phyloP scores from a whole-genome alignment of 306 rosid genomes.

The Cicer chorassanicum region DNA sequence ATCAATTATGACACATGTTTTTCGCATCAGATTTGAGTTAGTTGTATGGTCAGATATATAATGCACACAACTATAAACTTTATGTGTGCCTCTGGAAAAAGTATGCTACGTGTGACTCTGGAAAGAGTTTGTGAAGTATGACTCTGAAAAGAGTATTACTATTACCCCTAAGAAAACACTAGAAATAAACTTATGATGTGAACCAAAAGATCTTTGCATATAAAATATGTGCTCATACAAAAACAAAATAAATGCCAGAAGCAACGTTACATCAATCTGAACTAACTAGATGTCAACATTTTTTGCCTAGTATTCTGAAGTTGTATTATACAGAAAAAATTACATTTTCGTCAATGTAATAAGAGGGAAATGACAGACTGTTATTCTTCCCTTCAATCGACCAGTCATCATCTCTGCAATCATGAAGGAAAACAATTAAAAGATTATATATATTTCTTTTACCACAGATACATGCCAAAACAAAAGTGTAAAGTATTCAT shows the following conservation, averaged over 20 bases:
- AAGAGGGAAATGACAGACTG: constrained; percentile 87
- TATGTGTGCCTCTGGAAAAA: not conserved
- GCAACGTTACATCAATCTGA: constrained; percentile 37
- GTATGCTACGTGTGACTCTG: constrained; percentile 6
- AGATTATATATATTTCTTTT: constrained; percentile 36
- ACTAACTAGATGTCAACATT: constrained; percentile 26
- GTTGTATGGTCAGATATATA: constrained; percentile 1
- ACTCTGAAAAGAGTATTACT: constrained; percentile 23
- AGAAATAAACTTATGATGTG: constrained; percentile 26
- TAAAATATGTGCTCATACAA: not conserved
- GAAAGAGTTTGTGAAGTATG: constrained; percentile 2
- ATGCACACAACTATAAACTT: constrained; percentile 3
- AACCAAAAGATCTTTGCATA: constrained; percentile 29
- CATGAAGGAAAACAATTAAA: constrained; percentile 45
- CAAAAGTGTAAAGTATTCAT: constrained; percentile 28
- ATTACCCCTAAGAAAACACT: constrained; percentile 26
- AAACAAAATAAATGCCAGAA: constrained; percentile 37
- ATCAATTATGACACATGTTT: constrained; percentile 16
- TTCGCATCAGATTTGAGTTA: constrained; percentile 20
- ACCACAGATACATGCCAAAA: constrained; percentile 32
- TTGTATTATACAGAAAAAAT: constrained; percentile 47
- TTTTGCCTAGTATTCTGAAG: constrained; percentile 39
- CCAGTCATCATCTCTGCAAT: constrained; percentile 95
- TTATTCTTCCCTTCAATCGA: constrained; percentile 79
- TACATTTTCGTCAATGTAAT: constrained; percentile 98